Evolutionary conservation across 2,329 filamentous ascomycete species (phyloP).

Genomic region (Neopestalotiopsis clavispora): DNA sequence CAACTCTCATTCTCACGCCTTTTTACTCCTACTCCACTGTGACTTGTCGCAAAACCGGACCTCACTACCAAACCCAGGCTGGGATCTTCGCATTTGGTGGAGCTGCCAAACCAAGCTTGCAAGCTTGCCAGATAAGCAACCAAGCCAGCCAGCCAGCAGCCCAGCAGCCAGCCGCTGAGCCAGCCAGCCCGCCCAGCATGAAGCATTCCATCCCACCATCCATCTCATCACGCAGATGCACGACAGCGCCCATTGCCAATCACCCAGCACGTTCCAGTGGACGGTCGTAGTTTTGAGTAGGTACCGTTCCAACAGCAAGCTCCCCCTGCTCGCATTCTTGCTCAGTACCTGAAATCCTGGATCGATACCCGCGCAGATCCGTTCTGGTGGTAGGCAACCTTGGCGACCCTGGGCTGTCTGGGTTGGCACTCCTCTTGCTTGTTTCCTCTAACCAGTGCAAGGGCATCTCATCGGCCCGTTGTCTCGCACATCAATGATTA

Average conservation of each 20-base stretch:
- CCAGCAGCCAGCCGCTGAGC: too few relatives aligned
- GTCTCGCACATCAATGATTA: not conserved
- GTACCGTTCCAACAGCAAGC: not conserved
- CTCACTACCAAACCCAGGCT: slow-evolving; percentile 6
- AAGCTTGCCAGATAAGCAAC: slow-evolving; percentile 12
- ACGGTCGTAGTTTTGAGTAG: not conserved
- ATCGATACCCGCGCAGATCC: slow-evolving; percentile 5
- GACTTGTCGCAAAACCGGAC: slow-evolving; percentile 14
- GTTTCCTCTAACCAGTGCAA: slow-evolving; percentile 2
- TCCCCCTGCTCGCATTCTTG: not conserved
- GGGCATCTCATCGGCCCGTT: slow-evolving; percentile 15
- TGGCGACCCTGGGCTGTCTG: not conserved
- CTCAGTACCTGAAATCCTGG: not conserved
- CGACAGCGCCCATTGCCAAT: not conserved
- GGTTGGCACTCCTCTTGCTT: not conserved
- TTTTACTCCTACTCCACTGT: not conserved
- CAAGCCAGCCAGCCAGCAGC: not conserved
- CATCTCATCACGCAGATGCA: not conserved
- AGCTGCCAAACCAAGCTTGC: not conserved
- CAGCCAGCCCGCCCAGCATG: too few relatives aligned
- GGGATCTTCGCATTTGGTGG: slow-evolving; percentile 11
- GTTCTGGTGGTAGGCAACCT: not conserved
- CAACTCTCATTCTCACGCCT: not conserved
- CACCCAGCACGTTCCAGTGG: not conserved
- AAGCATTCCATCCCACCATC: not conserved